A percentile compares a stretch with the other conserved stretches of the same genome.
phyloP scores from a whole-genome alignment of 108 stramenopile genomes.

The Cyclotella cryptica region DNA sequence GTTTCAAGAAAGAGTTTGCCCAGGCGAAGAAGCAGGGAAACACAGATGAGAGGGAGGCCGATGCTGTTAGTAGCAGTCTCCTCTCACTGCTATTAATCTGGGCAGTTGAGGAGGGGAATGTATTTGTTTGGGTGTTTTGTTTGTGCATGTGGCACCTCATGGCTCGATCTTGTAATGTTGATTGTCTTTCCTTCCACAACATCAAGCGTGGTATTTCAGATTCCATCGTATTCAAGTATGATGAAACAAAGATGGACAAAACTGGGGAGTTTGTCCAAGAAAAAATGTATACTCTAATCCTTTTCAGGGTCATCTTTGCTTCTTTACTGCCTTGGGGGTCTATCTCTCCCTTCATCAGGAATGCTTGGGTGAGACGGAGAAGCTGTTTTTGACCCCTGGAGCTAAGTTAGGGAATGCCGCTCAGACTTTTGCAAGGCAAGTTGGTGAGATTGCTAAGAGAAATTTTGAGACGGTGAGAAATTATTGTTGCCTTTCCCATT shows the following conservation, averaged over 20 bases:
- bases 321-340: conserved; percentile 27
- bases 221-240: background rate
- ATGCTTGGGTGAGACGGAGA: conserved; percentile 11
- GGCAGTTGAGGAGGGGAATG: no score
- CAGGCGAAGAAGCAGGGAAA: no score
- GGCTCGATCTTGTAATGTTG: background rate
- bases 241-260: background rate
- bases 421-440: conserved; percentile 23
- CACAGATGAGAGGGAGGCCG: no score
- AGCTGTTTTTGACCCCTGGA: conserved; percentile 26
- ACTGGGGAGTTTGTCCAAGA: background rate
- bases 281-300: conserved; percentile 35
- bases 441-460: conserved; percentile 9
- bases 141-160: background rate
- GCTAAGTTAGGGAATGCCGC: conserved; percentile 18
- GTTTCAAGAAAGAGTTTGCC: no score
- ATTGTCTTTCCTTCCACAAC: background rate
- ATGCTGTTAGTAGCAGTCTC: no score
- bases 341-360: conserved; percentile 27
- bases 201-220: background rate
- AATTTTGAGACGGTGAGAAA: conserved; percentile 2
- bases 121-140: no score
- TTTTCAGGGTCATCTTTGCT: conserved; percentile 11
- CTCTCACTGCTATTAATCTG: no score
- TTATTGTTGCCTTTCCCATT: no score